A percentile compares a stretch with the other conserved stretches of the same genome.
Evolutionary conservation across 139 green algal species (phyloP).

Genomic region (Haematococcus lacustris): DNA sequence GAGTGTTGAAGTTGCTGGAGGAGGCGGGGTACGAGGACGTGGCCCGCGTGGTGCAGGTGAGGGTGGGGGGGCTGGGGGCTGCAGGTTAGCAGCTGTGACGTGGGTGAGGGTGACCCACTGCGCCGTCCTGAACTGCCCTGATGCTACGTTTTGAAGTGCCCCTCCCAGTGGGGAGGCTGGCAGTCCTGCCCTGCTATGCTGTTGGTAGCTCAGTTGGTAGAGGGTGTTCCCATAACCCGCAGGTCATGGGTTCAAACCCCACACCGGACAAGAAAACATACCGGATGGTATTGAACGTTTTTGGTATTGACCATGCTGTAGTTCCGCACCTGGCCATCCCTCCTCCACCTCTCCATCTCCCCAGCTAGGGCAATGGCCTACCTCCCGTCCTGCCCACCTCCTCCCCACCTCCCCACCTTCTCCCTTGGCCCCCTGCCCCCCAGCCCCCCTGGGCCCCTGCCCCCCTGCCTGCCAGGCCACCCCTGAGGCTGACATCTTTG

Average conservation of each 20-base stretch:
- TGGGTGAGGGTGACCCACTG: too few species aligned
- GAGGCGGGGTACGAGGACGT: slow-evolving; percentile 16
- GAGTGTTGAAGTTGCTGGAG: slow-evolving; percentile 18
- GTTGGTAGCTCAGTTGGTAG: not conserved
- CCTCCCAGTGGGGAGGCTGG: not conserved
- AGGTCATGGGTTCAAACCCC: not conserved
- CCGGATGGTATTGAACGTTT: too few species aligned
- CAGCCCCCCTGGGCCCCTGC: too few species aligned
- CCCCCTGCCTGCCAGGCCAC: slow-evolving; percentile 29
- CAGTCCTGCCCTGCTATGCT: not conserved
- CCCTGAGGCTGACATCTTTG: slow-evolving; percentile 37
- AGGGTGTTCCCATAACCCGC: not conserved
- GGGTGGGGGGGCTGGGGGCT: not conserved
- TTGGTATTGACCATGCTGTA: too few species aligned
- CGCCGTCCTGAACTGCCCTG: not conserved
- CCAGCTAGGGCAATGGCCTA: too few species aligned
- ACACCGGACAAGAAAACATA: too few species aligned
- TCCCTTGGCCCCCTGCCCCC: too few species aligned
- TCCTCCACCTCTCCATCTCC: too few species aligned
- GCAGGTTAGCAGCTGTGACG: not conserved
- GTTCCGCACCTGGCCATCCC: too few species aligned
- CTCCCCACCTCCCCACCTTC: too few species aligned
- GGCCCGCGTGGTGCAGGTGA: slow-evolving; percentile 1
- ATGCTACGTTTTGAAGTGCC: not conserved
- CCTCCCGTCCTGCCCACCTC: too few species aligned